Evolutionary conservation across 2,329 filamentous ascomycete species (phyloP), one percentile per base, ranked within the genome.

Genomic region (Lecanicillium sp.): DNA sequence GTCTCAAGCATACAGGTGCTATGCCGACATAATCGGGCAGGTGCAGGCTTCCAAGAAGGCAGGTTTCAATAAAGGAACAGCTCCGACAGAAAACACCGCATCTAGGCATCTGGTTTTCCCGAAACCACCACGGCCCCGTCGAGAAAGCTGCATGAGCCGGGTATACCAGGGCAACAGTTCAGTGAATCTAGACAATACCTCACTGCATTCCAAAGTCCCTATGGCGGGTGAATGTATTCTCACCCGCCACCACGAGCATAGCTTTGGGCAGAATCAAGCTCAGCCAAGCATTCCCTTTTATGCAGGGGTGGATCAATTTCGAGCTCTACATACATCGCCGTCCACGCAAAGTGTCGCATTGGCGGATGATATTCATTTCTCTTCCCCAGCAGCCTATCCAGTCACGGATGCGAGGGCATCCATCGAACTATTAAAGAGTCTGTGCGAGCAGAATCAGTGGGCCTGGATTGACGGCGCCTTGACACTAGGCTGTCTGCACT

Each of bases 391-490:
- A 27, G 19, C 18, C 9, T 67, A 70, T 1, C 67, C 71, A 4
- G 54, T 72, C 16, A 58, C 68, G 6, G 39, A 75, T 46, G 86
- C 86, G 8, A 73, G 70, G 33, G 67, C 73, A 6, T 83, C 84
- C 3, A 61, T 94, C 15, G 76, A 85, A 28, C 76, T 87, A 51
- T 68, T 95, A 15, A 79, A 77, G 13, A 76, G 70, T 46, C 63
- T 94, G 6, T 94, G 87, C 54, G 78, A 84, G 51, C 82, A 90
- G 56, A 86, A 82, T 51, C 73, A 72, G 9, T 92, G 86, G 85
- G 75, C 79, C 50, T 98, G 92, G 92, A 75, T 88, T 38, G 90
- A 96, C 54, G 92, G 92, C 3, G 89, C 96, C 68, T 68, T 96
- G 29, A 68, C 96, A 6, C 87, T 85, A 29, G 92, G 92, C 3